Conservation (phyloP, 805 yeast species). For the Candida chilensis region DNA sequence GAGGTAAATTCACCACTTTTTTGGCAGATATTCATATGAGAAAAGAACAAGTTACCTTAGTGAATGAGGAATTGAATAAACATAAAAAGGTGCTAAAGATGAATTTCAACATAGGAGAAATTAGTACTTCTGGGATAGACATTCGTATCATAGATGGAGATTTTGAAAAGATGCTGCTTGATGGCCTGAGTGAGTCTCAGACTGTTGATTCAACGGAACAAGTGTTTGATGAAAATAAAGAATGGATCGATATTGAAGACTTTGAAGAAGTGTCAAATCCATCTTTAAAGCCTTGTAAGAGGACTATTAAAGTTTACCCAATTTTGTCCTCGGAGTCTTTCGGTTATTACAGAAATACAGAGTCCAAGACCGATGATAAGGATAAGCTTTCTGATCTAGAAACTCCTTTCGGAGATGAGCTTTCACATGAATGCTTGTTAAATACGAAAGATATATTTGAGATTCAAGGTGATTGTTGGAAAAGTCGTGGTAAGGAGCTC, state of each 20-base stretch:
- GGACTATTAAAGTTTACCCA: constrained; percentile 17
- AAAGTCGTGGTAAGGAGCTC: constrained; percentile 16
- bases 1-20: constrained; percentile 26
- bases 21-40: constrained; percentile 30
- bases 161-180: constrained; percentile 11
- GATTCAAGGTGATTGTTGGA: constrained; percentile 15
- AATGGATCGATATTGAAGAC: constrained; percentile 31
- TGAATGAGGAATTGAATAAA: constrained; percentile 19
- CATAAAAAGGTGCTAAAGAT: constrained; percentile 25
- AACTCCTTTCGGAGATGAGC: constrained; percentile 12
- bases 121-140: constrained; percentile 25
- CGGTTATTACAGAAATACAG: constrained; percentile 25
- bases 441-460: constrained; percentile 14
- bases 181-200: constrained; percentile 4
- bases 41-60: constrained; percentile 21
- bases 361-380: constrained; percentile 3
- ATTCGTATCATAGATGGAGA: constrained; percentile 19
- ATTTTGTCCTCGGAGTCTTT: constrained; percentile 24
- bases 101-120: constrained; percentile 32
- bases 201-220: constrained; percentile 5
- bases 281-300: constrained; percentile 9
- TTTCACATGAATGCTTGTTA: constrained; percentile 19
- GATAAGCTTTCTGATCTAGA: too few relatives aligned
- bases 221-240: constrained; percentile 19
- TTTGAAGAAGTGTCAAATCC: constrained; percentile 25